Conservation (phyloP, 2,329 filamentous ascomycete species). For the Epichloe coenophiala region DNA sequence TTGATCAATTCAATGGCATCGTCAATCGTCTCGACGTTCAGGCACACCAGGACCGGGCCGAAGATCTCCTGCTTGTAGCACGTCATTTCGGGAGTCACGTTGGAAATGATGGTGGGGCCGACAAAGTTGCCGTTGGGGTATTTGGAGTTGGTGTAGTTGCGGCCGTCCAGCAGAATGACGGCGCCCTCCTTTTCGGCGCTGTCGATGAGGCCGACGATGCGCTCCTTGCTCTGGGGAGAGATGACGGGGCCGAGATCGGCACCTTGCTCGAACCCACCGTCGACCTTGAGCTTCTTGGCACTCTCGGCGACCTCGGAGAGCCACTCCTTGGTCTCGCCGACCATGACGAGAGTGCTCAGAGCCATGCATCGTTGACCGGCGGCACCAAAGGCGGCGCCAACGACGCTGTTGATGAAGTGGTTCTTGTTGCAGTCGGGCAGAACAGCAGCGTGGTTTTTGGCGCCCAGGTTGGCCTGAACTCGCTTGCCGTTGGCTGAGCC, state of each 20-base stretch:
- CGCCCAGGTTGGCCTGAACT: conserved; percentile 75
- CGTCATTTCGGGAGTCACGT: conserved; percentile 67
- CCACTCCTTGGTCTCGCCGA: conserved; percentile 77
- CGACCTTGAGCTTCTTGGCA: conserved; percentile 58
- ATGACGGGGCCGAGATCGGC: conserved; percentile 76
- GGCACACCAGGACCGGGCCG: conserved; percentile 68
- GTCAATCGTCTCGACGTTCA: conserved; percentile 65
- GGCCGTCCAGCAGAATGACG: conserved; percentile 68
- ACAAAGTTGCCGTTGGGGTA: conserved; percentile 82
- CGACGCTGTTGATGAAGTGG: conserved; percentile 72
- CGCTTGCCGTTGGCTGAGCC: conserved; percentile 78
- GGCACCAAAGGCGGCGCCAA: conserved; percentile 73
- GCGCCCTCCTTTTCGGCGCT: conserved; percentile 71
- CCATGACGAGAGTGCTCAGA: conserved; percentile 67
- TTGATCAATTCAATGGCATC: conserved; percentile 75
- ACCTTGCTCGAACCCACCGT: conserved; percentile 70
- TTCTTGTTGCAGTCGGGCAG: conserved; percentile 85
- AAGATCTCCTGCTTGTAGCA: conserved; percentile 84
- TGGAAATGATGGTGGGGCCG: conserved; percentile 68
- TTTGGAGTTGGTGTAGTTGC: conserved; percentile 60
- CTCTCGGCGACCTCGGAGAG: conserved; percentile 63
- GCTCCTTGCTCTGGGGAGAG: conserved; percentile 61
- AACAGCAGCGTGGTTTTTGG: conserved; percentile 79
- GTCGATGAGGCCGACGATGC: conserved; percentile 63
- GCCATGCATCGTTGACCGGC: conserved; percentile 83